Evolutionary conservation across 768 basidiomycete genomes (phyloP).

Genomic region (Termitomyces sp.): DNA sequence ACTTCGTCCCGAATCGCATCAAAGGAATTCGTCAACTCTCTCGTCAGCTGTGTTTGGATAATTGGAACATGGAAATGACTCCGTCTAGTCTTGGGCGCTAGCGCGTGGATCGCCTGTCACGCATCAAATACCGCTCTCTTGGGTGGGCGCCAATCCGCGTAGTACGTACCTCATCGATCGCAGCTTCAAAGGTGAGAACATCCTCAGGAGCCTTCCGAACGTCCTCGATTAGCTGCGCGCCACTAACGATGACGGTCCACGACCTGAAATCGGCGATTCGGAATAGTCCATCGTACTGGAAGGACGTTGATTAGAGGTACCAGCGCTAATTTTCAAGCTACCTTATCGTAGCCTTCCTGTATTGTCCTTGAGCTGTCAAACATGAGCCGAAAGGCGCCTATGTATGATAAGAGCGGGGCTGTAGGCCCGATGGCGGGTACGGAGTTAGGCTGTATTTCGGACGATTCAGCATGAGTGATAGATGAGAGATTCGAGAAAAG

Average conservation of each 20-base stretch:
- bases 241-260: conserved; percentile 33
- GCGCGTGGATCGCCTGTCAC: conserved; percentile 15
- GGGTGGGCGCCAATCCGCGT: background rate
- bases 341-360: conserved; percentile 16
- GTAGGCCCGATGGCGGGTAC: conserved; percentile 13
- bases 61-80: conserved; percentile 22
- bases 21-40: conserved; percentile 11
- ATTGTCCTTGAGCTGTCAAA: conserved; percentile 11
- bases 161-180: conserved; percentile 27
- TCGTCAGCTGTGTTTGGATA: conserved; percentile 17
- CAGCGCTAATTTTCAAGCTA: background rate
- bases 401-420: conserved; percentile 11
- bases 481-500: background rate
- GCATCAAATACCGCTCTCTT: too few relatives aligned
- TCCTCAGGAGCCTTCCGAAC: conserved; percentile 32
- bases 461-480: background rate
- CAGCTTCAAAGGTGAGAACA: conserved; percentile 26
- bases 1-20: conserved; percentile 13
- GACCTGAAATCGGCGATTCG: conserved; percentile 15
- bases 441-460: background rate
- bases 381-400: conserved; percentile 11
- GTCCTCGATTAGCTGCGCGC: conserved; percentile 28
- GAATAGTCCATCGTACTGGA: conserved; percentile 8
- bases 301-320: too few relatives aligned
- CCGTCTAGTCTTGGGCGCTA: conserved; percentile 11